Evolutionary conservation across 2,329 filamentous ascomycete species (phyloP).

Genomic region (Hymenoscyphus fructigenus): DNA sequence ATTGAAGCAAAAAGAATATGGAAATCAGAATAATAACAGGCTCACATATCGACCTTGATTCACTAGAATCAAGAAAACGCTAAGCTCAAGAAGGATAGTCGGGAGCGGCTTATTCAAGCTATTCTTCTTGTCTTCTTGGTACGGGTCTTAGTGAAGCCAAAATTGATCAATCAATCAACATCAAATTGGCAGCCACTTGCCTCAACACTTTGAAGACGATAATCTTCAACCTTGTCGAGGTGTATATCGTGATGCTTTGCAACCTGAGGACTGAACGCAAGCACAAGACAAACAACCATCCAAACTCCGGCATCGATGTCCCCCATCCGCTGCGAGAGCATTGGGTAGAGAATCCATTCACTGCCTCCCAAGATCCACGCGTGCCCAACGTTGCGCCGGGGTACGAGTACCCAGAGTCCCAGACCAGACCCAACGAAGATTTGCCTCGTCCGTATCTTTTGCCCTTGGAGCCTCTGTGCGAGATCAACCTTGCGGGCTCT

Average conservation of each 20-base stretch:
- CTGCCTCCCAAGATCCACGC: background rate
- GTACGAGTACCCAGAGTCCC: background rate
- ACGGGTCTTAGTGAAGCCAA: too few relatives aligned
- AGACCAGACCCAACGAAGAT: too few relatives aligned
- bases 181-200: too few relatives aligned
- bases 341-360: background rate
- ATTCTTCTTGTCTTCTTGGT: background rate
- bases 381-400: background rate
- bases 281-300: too few relatives aligned
- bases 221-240: background rate
- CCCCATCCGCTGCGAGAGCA: background rate
- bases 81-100: background rate
- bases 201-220: background rate
- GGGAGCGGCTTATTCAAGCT: background rate
- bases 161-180: too few relatives aligned
- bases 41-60: background rate
- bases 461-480: background rate
- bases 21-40: background rate
- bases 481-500: slow-evolving; percentile 2
- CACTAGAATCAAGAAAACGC: background rate
- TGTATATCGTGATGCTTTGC: background rate
- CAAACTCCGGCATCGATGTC: background rate
- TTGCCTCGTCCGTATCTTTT: too few relatives aligned
- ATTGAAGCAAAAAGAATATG: background rate
- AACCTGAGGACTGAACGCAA: background rate